Percentiles rank a stretch among this genome's conserved stretches.
phyloP scores from a whole-genome alignment of 805 yeast genomes.

The Lachancea kluyveri region DNA sequence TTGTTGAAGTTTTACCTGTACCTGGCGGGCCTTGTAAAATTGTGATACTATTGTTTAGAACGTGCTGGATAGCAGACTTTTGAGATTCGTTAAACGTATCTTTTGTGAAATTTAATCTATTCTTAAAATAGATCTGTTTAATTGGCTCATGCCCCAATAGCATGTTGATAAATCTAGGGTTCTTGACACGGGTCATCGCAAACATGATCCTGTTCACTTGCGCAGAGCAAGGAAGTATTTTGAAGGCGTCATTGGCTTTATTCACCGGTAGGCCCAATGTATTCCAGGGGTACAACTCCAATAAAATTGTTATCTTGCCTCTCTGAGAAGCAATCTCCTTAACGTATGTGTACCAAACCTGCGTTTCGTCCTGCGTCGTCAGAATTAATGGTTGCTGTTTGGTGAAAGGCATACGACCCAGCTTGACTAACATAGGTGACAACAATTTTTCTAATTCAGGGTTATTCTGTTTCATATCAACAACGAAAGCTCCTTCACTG shows the following conservation, averaged over 20 bases:
- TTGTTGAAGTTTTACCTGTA: conserved; percentile 71
- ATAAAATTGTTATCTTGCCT: conserved; percentile 33
- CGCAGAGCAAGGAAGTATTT: conserved; percentile 54
- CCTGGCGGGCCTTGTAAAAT: conserved; percentile 79
- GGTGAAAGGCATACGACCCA: conserved; percentile 55
- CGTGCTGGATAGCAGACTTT: conserved; percentile 48
- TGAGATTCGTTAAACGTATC: conserved; percentile 54
- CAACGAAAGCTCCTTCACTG: conserved; percentile 31
- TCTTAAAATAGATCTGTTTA: conserved; percentile 50
- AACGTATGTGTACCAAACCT: conserved; percentile 56
- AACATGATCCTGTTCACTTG: conserved; percentile 57
- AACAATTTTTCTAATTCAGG: conserved; percentile 42
- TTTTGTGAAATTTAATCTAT: conserved; percentile 43
- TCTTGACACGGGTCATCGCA: conserved; percentile 57
- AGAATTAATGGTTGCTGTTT: conserved; percentile 54
- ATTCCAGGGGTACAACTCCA: conserved; percentile 58
- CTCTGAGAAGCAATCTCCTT: conserved; percentile 35
- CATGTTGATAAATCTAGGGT: conserved; percentile 45
- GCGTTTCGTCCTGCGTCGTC: conserved; percentile 40
- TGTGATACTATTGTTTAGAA: conserved; percentile 43
- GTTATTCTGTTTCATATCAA: conserved; percentile 19
- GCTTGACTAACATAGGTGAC: conserved; percentile 44
- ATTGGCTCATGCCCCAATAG: conserved; percentile 50
- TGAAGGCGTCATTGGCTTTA: conserved; percentile 31
- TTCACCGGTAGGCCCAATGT: conserved; percentile 39